Percentiles rank a stretch among this genome's conserved stretches.
Evolutionary conservation across 129 eudicot genomes (phyloP).

Genomic region (Artemisia annua): DNA sequence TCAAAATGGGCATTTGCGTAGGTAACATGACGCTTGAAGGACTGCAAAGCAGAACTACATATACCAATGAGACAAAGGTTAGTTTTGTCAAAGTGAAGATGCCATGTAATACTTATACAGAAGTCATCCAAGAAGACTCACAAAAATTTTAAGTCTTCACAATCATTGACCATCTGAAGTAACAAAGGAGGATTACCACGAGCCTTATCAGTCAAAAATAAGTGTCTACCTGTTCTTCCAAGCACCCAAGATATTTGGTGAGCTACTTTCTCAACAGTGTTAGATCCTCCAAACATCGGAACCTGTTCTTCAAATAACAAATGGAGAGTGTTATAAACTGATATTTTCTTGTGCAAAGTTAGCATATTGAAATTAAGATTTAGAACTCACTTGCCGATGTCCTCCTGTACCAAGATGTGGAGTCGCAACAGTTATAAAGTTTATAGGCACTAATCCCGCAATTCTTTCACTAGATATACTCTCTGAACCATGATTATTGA

Average conservation of each 20-base stretch:
- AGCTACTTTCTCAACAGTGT: conserved; percentile 68
- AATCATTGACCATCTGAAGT: conserved; percentile 71
- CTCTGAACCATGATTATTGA: conserved; percentile 20
- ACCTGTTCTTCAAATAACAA: conserved; percentile 39
- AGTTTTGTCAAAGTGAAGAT: not conserved
- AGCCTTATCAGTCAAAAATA: conserved; percentile 65
- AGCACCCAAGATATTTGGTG: conserved; percentile 64
- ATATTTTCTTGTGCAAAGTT: not conserved
- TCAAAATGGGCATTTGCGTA: conserved; percentile 91
- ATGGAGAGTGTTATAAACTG: conserved; percentile 7
- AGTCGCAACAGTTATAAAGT: conserved; percentile 81
- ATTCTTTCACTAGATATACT: conserved; percentile 38
- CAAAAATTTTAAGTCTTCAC: conserved; percentile 75
- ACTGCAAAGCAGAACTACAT: conserved; percentile 80
- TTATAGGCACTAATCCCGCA: conserved; percentile 85
- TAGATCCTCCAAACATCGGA: conserved; percentile 72
- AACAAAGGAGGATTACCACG: conserved; percentile 80
- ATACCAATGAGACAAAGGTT: conserved; percentile 13
- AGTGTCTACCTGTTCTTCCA: conserved; percentile 88
- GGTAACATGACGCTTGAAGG: conserved; percentile 77
- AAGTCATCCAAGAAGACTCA: conserved; percentile 31
- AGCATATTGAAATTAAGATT: not conserved
- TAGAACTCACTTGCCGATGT: conserved; percentile 65
- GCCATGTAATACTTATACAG: not conserved
- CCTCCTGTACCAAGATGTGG: conserved; percentile 97